phyloP scores from a whole-genome alignment of 2,329 filamentous ascomycete species.

The Orbilia quercus region DNA sequence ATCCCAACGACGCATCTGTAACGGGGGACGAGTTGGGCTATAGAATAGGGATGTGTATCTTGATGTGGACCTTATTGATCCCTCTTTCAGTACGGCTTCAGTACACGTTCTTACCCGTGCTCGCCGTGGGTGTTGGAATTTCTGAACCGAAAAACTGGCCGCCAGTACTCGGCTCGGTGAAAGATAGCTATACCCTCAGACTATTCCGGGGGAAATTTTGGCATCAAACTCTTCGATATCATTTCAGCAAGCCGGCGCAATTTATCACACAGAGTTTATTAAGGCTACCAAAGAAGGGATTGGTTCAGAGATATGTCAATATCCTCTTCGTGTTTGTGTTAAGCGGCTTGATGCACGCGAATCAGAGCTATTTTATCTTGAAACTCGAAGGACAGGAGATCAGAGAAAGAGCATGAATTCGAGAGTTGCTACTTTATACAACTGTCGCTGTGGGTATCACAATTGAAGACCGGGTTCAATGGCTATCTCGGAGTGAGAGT shows the following conservation, averaged over 20 bases:
- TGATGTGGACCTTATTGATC: slow-evolving; percentile 46
- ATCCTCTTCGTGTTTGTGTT: slow-evolving; percentile 32
- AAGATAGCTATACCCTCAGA: slow-evolving; percentile 45
- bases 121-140: slow-evolving; percentile 35
- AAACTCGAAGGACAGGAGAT: not conserved
- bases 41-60: slow-evolving; percentile 1
- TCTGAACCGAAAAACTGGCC: slow-evolving; percentile 54
- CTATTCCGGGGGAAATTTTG: slow-evolving; percentile 55
- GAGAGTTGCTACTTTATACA: slow-evolving; percentile 29
- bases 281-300: slow-evolving; percentile 29
- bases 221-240: slow-evolving; percentile 52
- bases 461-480: slow-evolving; percentile 43
- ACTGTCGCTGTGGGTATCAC: slow-evolving; percentile 35
- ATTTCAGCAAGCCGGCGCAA: slow-evolving; percentile 45
- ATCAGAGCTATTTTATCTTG: slow-evolving; percentile 23
- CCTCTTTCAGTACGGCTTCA: slow-evolving; percentile 25
- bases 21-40: slow-evolving; percentile 34
- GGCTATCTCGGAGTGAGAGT: slow-evolving; percentile 38
- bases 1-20: slow-evolving; percentile 25
- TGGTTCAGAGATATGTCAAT: slow-evolving; percentile 46
- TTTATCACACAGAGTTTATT: slow-evolving; percentile 39
- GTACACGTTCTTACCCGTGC: slow-evolving; percentile 25
- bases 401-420: not conserved
- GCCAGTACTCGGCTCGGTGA: slow-evolving; percentile 22
- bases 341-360: slow-evolving; percentile 39